These are phyloP conservation scores for Podila clonocystis DNA, from an alignment of 192 early-diverging fungal species.

Conservation along the genomic window DNA sequence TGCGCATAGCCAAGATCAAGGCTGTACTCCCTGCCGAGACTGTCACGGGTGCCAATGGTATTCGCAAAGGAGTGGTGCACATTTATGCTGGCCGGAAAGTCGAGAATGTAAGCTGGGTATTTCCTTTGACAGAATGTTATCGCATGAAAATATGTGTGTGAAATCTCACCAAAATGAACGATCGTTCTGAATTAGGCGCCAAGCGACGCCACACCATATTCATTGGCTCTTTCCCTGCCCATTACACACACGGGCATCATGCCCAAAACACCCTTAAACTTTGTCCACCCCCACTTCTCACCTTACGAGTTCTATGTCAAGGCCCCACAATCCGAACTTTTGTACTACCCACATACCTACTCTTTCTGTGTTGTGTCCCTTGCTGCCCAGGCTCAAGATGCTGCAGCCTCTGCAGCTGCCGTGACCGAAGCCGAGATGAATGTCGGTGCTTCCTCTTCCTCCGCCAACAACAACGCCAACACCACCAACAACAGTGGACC, in stretches of 20 bases:
- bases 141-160: too few species aligned
- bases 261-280: constrained; percentile 50
- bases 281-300: constrained; percentile 52
- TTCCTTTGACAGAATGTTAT: background rate
- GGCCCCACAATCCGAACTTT: constrained; percentile 55
- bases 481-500: background rate
- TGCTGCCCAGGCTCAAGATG: constrained; percentile 24
- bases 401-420: constrained; percentile 19
- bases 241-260: constrained; percentile 37
- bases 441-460: too few species aligned
- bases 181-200: constrained; percentile 4
- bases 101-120: constrained; percentile 19
- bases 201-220: constrained; percentile 43
- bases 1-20: constrained; percentile 59
- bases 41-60: constrained; percentile 21
- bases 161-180: too few species aligned
- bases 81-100: constrained; percentile 55
- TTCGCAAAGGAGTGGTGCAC: constrained; percentile 52
- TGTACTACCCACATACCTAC: constrained; percentile 59
- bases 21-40: constrained; percentile 56
- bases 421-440: constrained; percentile 17
- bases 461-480: background rate
- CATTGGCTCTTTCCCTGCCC: constrained; percentile 47
- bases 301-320: constrained; percentile 61
- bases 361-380: constrained; percentile 51